These are phyloP conservation scores for Nemania sp. DNA, from an alignment of 2,329 filamentous ascomycete genomes.

Conservation along the genomic window DNA sequence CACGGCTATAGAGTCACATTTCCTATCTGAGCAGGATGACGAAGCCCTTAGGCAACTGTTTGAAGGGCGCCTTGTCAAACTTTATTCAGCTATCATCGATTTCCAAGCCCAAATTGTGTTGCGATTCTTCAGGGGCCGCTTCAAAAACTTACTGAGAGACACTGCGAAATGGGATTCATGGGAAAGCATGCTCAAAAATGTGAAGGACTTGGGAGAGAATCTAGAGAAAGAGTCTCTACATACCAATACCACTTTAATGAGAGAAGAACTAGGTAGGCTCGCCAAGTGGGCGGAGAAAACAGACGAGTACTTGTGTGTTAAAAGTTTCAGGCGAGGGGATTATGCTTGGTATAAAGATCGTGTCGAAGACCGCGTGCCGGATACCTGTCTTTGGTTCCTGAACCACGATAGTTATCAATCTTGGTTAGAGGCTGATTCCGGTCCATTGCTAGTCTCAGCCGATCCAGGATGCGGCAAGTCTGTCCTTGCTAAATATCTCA, in stretches of 20 bases:
- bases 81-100: slow-evolving; percentile 14
- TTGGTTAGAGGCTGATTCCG: slow-evolving; percentile 5
- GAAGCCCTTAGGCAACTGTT: not conserved
- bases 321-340: not conserved
- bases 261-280: not conserved
- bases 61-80: not conserved
- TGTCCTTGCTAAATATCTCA: slow-evolving; percentile 15
- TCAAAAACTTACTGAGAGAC: slow-evolving; percentile 1
- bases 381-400: slow-evolving; percentile 17
- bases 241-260: not conserved
- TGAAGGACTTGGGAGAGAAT: slow-evolving; percentile 6
- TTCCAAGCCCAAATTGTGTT: slow-evolving; percentile 8
- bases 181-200: slow-evolving; percentile 7
- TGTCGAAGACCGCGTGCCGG: slow-evolving; percentile 7
- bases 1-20: slow-evolving; percentile 7
- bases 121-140: slow-evolving; percentile 13
- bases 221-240: slow-evolving; percentile 8
- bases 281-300: not conserved
- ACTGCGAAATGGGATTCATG: slow-evolving; percentile 14
- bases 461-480: slow-evolving; percentile 27
- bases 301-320: not conserved
- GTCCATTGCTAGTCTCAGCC: slow-evolving; percentile 1
- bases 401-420: slow-evolving; percentile 5
- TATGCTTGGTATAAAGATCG: slow-evolving; percentile 16
- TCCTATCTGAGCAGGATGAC: not conserved